A percentile compares a stretch with the other conserved stretches of the same genome.
Evolutionary conservation across 805 yeast genomes (phyloP).

Genomic region (Candida railenensis): DNA sequence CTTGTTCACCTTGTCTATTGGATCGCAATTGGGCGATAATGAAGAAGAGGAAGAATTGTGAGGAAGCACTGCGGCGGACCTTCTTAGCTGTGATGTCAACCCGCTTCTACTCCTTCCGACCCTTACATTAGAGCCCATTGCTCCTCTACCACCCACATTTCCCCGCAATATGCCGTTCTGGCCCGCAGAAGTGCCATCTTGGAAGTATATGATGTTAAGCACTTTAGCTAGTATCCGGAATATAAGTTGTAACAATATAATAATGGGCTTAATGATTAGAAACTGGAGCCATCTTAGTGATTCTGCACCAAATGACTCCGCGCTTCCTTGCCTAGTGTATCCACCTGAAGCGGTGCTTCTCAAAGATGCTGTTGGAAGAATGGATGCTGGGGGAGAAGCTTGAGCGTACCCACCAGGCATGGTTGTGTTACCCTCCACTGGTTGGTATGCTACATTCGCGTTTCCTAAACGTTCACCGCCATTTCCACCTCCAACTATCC

Average conservation of each 20-base stretch:
- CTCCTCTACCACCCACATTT: slow-evolving; percentile 11
- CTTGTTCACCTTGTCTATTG: slow-evolving; percentile 51
- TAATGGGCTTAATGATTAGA: slow-evolving; percentile 25
- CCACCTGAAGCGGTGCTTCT: neutral
- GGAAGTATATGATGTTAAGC: slow-evolving; percentile 22
- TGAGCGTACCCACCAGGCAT: neutral
- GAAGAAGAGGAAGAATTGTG: slow-evolving; percentile 9
- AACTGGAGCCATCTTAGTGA: slow-evolving; percentile 9
- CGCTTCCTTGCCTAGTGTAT: neutral
- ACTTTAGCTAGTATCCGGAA: slow-evolving; percentile 23
- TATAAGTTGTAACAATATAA: slow-evolving; percentile 19
- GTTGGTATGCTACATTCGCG: neutral
- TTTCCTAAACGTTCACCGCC: neutral
- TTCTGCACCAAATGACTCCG: slow-evolving; percentile 2
- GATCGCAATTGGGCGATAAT: slow-evolving; percentile 32
- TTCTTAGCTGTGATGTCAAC: neutral
- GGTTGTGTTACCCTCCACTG: neutral
- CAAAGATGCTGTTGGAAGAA: neutral
- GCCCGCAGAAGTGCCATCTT: neutral
- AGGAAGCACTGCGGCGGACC: neutral
- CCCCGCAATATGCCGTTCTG: neutral
- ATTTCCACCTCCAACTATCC: neutral
- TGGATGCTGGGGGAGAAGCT: neutral
- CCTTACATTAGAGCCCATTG: neutral
- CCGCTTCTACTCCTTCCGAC: neutral